Base-by-base conservation (phyloP, 352 stramenopile species). In the Thalassiosira oceanica region DNA sequence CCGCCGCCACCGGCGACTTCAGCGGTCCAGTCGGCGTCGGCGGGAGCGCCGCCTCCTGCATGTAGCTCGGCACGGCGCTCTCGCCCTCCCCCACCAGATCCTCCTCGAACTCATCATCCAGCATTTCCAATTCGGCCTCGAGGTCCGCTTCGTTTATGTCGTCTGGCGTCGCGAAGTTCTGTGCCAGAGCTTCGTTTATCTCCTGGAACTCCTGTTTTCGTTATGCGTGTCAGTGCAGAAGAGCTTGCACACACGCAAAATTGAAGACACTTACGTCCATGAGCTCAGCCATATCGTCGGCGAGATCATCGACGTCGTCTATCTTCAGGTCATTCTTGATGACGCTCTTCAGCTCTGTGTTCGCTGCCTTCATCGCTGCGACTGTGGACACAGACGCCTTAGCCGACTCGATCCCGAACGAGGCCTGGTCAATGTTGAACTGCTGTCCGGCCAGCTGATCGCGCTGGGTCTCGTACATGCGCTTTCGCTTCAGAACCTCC, bases 201-300 rank as follows among this genome's bases (percentile, higher is more conserved):
- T 98, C 95, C 65, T 97, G 96, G 86, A 98, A 97, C 61, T 98
- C 96, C n/a, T n/a, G n/a, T n/a, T n/a, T n/a, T n/a, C n/a, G n/a
- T n/a, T n/a, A n/a, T n/a, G n/a, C n/a, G n/a, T n/a, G n/a, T n/a
- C n/a, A n/a, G n/a, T n/a, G n/a, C n/a, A n/a, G n/a, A n/a, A n/a
- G n/a, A n/a, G n/a, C n/a, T n/a, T n/a, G n/a, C n/a, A n/a, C n/a
- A n/a, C n/a, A n/a, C n/a, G n/a, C n/a, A n/a, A n/a, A n/a, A n/a
- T n/a, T n/a, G n/a, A n/a, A n/a, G n/a, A n/a, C n/a, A n/a, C n/a
- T n/a, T n/a, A n/a, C n/a, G 67, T 98, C 93, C 86, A 98, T 96
- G 48, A 98, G 80, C 26, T 98, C 93, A 1, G 94, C 94, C 89
- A 98, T 95, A 63, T 98, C 94, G 75, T 98, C 96, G 74, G 96